Evolutionary conservation across 257 asterid species (phyloP).

Genomic region (Linderniella brevidens): DNA sequence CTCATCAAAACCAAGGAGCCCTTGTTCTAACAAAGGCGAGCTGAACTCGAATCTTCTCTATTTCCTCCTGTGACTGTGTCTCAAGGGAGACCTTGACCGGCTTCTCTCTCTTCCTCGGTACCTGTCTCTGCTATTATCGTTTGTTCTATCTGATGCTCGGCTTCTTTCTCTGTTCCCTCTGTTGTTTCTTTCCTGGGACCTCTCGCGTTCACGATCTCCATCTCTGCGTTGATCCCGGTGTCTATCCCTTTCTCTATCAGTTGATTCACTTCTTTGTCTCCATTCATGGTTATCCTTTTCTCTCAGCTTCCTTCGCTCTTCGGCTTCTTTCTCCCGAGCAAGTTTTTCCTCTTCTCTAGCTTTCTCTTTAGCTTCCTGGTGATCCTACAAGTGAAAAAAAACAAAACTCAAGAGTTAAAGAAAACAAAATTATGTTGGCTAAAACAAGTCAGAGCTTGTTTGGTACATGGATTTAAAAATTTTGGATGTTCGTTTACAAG

Average conservation of each 20-base stretch:
- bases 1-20: no score
- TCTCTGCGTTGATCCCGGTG: slow-evolving; percentile 29
- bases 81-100: slow-evolving; percentile 72
- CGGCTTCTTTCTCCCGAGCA: slow-evolving; percentile 37
- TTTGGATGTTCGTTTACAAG: no score
- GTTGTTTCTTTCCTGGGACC: slow-evolving; percentile 46
- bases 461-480: no score
- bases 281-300: slow-evolving; percentile 60
- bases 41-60: slow-evolving; percentile 75
- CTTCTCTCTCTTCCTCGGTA: slow-evolving; percentile 52
- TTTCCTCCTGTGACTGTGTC: slow-evolving; percentile 46
- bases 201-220: slow-evolving; percentile 32
- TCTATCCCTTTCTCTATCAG: slow-evolving; percentile 69
- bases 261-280: slow-evolving; percentile 42
- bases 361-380: slow-evolving; percentile 74
- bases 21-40: slow-evolving; percentile 26
- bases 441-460: no score
- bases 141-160: slow-evolving; percentile 46
- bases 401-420: no score
- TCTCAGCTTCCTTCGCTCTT: slow-evolving; percentile 38
- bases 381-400: slow-evolving; percentile 3
- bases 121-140: slow-evolving; percentile 21
- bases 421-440: no score
- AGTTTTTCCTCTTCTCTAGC: slow-evolving; percentile 70
- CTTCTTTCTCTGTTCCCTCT: slow-evolving; percentile 48